Conservation (phyloP, 2,329 filamentous ascomycete species). For the Ophiosphaerella narmari region DNA sequence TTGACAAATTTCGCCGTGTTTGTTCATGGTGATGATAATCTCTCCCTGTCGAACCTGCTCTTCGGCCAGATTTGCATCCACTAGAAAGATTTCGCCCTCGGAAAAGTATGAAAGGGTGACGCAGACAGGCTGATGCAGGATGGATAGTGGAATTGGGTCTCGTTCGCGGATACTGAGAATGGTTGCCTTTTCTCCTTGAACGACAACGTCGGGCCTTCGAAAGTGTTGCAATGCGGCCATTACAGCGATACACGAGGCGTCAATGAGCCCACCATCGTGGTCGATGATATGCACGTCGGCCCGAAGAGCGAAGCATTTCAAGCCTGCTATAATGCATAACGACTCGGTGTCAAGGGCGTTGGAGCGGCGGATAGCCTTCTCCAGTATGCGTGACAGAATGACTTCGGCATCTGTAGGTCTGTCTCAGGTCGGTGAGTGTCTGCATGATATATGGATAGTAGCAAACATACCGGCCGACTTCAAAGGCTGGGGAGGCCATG, state of each 20-base stretch:
- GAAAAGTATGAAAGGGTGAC: slow-evolving; percentile 87
- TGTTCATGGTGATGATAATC: slow-evolving; percentile 83
- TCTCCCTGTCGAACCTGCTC: slow-evolving; percentile 76
- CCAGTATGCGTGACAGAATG: slow-evolving; percentile 83
- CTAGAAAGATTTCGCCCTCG: slow-evolving; percentile 69
- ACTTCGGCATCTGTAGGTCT: slow-evolving; percentile 83
- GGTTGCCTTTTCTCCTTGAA: slow-evolving; percentile 82
- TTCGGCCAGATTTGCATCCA: slow-evolving; percentile 75
- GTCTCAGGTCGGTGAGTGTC: slow-evolving; percentile 18
- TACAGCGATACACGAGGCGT: slow-evolving; percentile 83
- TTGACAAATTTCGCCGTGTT: slow-evolving; percentile 87
- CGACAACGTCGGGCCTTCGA: slow-evolving; percentile 83
- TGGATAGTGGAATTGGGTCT: slow-evolving; percentile 85
- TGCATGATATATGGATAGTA: neutral
- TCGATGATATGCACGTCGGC: slow-evolving; percentile 91
- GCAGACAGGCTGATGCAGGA: slow-evolving; percentile 90
- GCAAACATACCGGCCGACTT: slow-evolving; percentile 69
- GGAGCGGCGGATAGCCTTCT: slow-evolving; percentile 91
- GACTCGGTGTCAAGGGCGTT: slow-evolving; percentile 94
- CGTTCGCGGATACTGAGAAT: slow-evolving; percentile 84
- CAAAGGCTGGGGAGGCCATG: slow-evolving; percentile 89
- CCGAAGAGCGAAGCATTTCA: slow-evolving; percentile 89
- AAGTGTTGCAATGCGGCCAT: slow-evolving; percentile 91
- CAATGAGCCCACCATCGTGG: slow-evolving; percentile 87
- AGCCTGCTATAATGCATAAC: slow-evolving; percentile 86